These are phyloP conservation scores for Candida glucosophila DNA, from an alignment of 1,139 yeast species.

Conservation along the genomic window DNA sequence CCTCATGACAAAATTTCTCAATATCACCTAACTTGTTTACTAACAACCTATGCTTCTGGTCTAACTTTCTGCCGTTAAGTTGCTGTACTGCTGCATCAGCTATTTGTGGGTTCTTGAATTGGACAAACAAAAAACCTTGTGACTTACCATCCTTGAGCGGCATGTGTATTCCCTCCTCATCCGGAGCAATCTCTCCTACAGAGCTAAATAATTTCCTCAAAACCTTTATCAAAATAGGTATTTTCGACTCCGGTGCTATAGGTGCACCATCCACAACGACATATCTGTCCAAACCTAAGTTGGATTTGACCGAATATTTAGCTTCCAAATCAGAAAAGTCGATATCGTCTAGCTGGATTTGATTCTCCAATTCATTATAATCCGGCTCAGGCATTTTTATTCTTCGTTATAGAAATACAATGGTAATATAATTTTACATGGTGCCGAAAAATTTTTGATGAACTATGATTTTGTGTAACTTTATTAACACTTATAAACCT, in stretches of 20 bases:
- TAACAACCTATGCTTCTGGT: conserved; percentile 82
- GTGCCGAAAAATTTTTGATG: conserved; percentile 7
- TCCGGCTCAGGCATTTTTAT: conserved; percentile 14
- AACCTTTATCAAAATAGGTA: conserved; percentile 76
- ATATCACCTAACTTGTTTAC: conserved; percentile 81
- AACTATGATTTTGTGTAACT: conserved; percentile 6
- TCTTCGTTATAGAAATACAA: conserved; percentile 1
- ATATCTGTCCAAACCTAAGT: conserved; percentile 64
- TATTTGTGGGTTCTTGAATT: conserved; percentile 57
- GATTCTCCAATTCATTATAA: conserved; percentile 37
- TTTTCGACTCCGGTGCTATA: conserved; percentile 84
- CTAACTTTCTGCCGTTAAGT: conserved; percentile 84
- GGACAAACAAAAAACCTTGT: conserved; percentile 83
- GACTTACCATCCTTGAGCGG: conserved; percentile 78
- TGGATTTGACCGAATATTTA: conserved; percentile 54
- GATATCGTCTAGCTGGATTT: conserved; percentile 46
- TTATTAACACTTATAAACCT: neutral
- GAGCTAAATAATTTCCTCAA: conserved; percentile 69
- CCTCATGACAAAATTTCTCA: conserved; percentile 70
- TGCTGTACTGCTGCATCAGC: conserved; percentile 77
- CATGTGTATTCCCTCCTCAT: conserved; percentile 65
- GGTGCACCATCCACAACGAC: conserved; percentile 95
- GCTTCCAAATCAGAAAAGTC: conserved; percentile 87
- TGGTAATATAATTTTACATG: neutral
- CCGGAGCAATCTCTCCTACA: conserved; percentile 60